A percentile compares a stretch with the other conserved stretches of the same genome.
These are phyloP conservation scores for Trichophyton verrucosum DNA, from an alignment of 2,329 filamentous ascomycete genomes.

Conservation along the genomic window DNA sequence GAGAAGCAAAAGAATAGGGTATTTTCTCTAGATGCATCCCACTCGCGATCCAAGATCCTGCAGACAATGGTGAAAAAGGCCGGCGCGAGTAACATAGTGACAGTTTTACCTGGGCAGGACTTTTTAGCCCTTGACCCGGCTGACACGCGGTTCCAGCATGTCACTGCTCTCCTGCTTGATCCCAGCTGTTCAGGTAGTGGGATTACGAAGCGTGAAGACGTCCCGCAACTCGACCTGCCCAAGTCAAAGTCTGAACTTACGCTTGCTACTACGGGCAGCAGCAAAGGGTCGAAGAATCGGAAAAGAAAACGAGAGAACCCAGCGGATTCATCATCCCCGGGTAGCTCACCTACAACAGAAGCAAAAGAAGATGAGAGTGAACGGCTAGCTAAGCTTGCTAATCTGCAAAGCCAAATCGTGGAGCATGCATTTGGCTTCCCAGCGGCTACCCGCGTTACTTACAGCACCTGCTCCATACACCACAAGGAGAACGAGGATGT, in stretches of 20 bases:
- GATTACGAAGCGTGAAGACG: slow-evolving; percentile 77
- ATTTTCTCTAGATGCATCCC: slow-evolving; percentile 30
- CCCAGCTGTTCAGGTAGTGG: slow-evolving; percentile 93
- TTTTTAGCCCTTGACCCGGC: slow-evolving; percentile 64
- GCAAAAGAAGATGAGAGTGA: slow-evolving; percentile 33
- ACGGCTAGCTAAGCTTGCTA: slow-evolving; percentile 60
- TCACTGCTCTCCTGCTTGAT: slow-evolving; percentile 75
- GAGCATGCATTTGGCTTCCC: slow-evolving; percentile 77
- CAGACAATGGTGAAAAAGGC: slow-evolving; percentile 74
- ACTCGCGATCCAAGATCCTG: slow-evolving; percentile 55
- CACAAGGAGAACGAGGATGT: slow-evolving; percentile 80
- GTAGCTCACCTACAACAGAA: slow-evolving; percentile 12
- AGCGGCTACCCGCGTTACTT: slow-evolving; percentile 61
- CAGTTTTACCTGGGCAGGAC: slow-evolving; percentile 62
- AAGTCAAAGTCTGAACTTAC: slow-evolving; percentile 11
- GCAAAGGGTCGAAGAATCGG: slow-evolving; percentile 22
- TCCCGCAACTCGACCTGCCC: slow-evolving; percentile 54
- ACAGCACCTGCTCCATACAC: slow-evolving; percentile 88
- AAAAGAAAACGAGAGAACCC: slow-evolving; percentile 33
- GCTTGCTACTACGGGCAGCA: slow-evolving; percentile 15
- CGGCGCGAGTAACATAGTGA: slow-evolving; percentile 54
- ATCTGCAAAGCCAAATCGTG: slow-evolving; percentile 71
- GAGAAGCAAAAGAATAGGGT: slow-evolving; percentile 38
- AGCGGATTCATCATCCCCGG: slow-evolving; percentile 13
- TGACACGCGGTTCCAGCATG: slow-evolving; percentile 49